A percentile compares a stretch with the other conserved stretches of the same genome.
Conservation (phyloP, 768 basidiomycete species). For the Rhizopogon sp. region DNA sequence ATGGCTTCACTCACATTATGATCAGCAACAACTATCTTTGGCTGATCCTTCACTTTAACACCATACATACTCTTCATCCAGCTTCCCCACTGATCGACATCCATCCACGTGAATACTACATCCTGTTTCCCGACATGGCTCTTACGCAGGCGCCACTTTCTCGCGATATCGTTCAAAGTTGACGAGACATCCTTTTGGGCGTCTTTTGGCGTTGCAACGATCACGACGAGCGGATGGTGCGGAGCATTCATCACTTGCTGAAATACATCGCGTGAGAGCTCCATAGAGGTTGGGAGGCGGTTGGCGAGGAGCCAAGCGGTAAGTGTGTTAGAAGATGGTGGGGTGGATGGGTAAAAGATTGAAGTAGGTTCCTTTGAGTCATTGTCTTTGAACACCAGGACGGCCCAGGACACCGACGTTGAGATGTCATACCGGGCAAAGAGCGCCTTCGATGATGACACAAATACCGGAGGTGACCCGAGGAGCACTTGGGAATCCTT, state of each 20-base stretch:
- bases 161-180: conserved; percentile 47
- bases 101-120: conserved; percentile 89
- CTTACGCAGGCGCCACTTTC: conserved; percentile 50
- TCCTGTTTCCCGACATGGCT: conserved; percentile 32
- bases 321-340: conserved; percentile 17
- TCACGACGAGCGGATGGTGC: conserved; percentile 70
- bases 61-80: conserved; percentile 96
- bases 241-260: conserved; percentile 82
- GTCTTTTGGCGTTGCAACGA: conserved; percentile 46
- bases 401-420: conserved; percentile 43
- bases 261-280: conserved; percentile 78
- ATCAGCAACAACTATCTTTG: conserved; percentile 68
- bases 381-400: conserved; percentile 66
- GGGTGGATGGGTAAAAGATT: conserved; percentile 25
- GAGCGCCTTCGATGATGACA: conserved; percentile 30
- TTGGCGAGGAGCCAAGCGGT: conserved; percentile 59
- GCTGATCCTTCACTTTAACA: conserved; percentile 31
- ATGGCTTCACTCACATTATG: conserved; percentile 52
- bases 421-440: conserved; percentile 32
- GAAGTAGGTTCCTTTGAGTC: conserved; percentile 43
- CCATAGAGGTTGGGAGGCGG: conserved; percentile 66
- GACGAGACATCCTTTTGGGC: conserved; percentile 38
- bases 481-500: conserved; percentile 49
- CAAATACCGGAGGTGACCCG: conserved; percentile 45
- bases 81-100: conserved; percentile 73